Percentiles rank a stretch among this genome's conserved stretches.
Conservation (phyloP, 768 basidiomycete species). For the Lactarius trivialis region DNA sequence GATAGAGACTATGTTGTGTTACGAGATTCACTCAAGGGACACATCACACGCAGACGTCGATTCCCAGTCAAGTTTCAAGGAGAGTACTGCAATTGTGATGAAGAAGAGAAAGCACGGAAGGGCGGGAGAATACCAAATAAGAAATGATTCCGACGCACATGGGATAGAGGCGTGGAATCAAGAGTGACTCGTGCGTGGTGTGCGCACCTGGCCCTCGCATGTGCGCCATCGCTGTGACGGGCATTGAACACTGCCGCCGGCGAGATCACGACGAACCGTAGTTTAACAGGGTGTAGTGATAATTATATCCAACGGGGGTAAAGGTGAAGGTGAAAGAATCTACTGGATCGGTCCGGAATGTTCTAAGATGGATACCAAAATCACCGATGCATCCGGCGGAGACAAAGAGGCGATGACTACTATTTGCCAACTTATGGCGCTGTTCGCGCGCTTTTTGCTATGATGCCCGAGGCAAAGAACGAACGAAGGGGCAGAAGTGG, state of each 20-base stretch:
- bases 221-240: neutral
- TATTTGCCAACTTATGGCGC: neutral
- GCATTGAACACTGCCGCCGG: neutral
- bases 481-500: neutral
- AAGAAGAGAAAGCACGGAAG: neutral
- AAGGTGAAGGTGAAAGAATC: neutral
- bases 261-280: neutral
- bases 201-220: constrained; percentile 6
- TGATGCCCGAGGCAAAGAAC: neutral
- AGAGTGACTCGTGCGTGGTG: neutral
- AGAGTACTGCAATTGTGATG: neutral
- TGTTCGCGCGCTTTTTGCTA: neutral
- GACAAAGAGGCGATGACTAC: neutral
- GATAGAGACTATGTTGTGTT: neutral
- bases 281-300: neutral
- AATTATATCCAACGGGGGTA: neutral
- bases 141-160: constrained; percentile 2
- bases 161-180: neutral
- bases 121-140: neutral
- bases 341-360: constrained; percentile 1
- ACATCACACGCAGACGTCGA: neutral
- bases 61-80: neutral
- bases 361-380: neutral
- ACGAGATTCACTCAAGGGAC: too few relatives aligned
- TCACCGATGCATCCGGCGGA: neutral